Evolutionary conservation across 2,329 filamentous ascomycete genomes (phyloP), one percentile per base, ranked within the genome.

Genomic region (Rhynchosporium secalis): DNA sequence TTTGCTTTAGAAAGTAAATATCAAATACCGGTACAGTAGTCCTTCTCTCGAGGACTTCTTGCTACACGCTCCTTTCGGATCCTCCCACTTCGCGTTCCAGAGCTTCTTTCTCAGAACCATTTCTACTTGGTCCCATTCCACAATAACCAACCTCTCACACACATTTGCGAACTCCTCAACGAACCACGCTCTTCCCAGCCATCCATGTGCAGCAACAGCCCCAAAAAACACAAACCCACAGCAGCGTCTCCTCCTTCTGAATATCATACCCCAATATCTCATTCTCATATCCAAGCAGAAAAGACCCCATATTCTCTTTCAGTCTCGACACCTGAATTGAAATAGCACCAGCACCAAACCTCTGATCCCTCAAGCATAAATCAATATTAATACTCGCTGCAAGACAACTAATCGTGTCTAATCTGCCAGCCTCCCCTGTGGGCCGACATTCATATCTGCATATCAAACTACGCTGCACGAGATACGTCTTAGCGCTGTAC

Each of bases 401-500:
- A 0, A 54, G 20, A 13, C n/a, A 54, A n/a, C 5, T 54, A 6
- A 54, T 33, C 36, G n/a, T 28, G 20, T 41, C 33, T 33, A 54
- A 12, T 41, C 36, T 40, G 3, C 31, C 20, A 38, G 36, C 31
- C 5, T 4, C 4, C 0, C 38, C 5, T 28, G 1, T 26, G 8
- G 51, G 6, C 33, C 2, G 33, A 36, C 9, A 5, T 10, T 6
- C 36, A 15, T 54, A 10, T 29, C 40, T 33, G 4, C 28, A 54
- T 1, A 58, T 45, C 5, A 58, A 41, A 13, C 56, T 58, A 5
- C 56, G 43, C 9, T 58, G 29, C 3, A 58, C n/a, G 6, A 58
- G 56, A 31, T 58, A 58, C 1, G 46, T 58, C n/a, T 58, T 58
- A 12, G 49, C 56, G n/a, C 41, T 47, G 31, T 58, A 58, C 56